Percentiles rank a stretch among this genome's conserved stretches.
These are phyloP conservation scores for Graphilbum ipis-grandicollis DNA, from an alignment of 2,329 filamentous ascomycete genomes.

Conservation along the genomic window DNA sequence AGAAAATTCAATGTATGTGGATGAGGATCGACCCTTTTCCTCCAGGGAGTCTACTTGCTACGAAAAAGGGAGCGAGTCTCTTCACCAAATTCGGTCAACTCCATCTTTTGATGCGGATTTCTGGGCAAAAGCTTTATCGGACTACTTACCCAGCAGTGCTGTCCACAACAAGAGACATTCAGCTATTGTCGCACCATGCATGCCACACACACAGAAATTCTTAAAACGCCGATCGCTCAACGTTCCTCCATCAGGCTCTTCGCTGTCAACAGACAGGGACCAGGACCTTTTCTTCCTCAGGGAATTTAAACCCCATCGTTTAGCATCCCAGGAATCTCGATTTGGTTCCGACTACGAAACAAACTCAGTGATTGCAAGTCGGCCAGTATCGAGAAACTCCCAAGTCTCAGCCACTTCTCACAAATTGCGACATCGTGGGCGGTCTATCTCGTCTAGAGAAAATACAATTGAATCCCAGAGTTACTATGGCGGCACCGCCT, in stretches of 20 bases:
- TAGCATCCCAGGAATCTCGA: too few species aligned
- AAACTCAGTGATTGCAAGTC: background rate
- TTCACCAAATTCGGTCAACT: too few species aligned
- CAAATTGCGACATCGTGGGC: background rate
- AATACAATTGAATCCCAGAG: background rate
- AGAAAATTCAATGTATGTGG: background rate
- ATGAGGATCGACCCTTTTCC: conserved; percentile 1
- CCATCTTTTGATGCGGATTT: too few species aligned
- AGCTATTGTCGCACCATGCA: background rate
- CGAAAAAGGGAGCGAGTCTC: background rate
- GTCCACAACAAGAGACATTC: background rate
- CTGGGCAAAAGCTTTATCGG: too few species aligned
- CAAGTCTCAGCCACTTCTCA: too few species aligned
- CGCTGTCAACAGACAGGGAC: background rate
- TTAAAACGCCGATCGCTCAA: background rate
- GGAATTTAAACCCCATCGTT: too few species aligned
- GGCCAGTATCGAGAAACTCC: too few species aligned
- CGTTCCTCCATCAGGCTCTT: background rate
- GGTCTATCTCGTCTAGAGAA: background rate
- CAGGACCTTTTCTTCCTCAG: too few species aligned
- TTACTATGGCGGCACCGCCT: background rate
- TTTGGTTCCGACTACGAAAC: background rate
- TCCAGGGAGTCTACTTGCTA: conserved; percentile 3
- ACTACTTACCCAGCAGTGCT: background rate
- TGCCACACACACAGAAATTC: background rate